Evolutionary conservation across 495 filamentous ascomycete species (phyloP).

Genomic region (Penicillium parvum): DNA sequence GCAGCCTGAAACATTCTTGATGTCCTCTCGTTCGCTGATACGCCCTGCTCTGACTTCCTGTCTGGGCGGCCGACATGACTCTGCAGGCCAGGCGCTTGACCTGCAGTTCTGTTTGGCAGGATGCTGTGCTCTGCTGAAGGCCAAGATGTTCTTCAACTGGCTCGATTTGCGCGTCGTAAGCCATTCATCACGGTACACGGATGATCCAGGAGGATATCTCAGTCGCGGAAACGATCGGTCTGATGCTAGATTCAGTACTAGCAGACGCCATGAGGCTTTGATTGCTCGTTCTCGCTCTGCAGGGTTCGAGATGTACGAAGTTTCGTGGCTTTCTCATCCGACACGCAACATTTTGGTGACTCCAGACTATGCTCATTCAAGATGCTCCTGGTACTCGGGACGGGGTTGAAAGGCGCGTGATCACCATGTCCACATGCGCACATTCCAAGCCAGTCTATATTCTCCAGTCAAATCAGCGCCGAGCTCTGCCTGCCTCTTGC

Average conservation of each 20-base stretch:
- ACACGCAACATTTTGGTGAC: slow-evolving; percentile 8
- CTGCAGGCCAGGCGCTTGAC: slow-evolving; percentile 1
- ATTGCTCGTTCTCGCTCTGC: not conserved
- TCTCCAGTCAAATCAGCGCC: slow-evolving; percentile 10
- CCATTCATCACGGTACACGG: no score
- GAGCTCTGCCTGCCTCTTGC: not conserved
- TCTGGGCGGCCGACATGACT: not conserved
- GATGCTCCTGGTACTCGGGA: not conserved
- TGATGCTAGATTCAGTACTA: no score
- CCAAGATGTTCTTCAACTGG: no score
- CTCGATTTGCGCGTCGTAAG: no score
- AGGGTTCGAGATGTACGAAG: slow-evolving; percentile 9
- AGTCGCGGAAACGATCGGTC: no score
- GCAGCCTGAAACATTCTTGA: slow-evolving; percentile 16
- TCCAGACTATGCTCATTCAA: not conserved
- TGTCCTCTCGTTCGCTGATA: slow-evolving; percentile 12
- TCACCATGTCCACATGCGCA: slow-evolving; percentile 15
- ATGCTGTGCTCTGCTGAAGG: no score
- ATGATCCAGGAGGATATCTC: no score
- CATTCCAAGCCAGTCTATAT: not conserved
- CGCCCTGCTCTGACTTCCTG: slow-evolving; percentile 2
- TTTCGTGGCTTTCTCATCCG: slow-evolving; percentile 12
- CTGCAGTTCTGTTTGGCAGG: not conserved
- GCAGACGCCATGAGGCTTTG: not conserved
- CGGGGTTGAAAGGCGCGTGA: slow-evolving; percentile 12